Evolutionary conservation across 2,329 filamentous ascomycete genomes (phyloP).

Genomic region (Colletotrichum liaoningense): DNA sequence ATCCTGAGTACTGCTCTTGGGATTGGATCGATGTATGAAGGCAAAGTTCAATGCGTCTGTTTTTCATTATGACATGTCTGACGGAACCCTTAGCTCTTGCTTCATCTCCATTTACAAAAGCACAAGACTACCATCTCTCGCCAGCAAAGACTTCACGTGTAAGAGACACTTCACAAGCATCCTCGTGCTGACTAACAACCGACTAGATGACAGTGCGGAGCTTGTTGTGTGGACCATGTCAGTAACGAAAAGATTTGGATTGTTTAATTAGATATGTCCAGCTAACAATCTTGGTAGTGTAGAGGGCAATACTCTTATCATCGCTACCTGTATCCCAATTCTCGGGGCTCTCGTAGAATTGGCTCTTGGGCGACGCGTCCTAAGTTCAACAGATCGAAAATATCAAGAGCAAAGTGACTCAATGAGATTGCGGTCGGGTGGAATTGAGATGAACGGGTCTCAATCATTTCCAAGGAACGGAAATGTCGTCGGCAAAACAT

Average conservation of each 20-base stretch:
- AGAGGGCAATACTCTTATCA: conserved; percentile 16
- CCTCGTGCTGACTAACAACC: not conserved
- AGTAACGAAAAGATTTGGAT: not conserved
- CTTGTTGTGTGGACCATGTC: conserved; percentile 21
- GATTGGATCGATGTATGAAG: conserved; percentile 4
- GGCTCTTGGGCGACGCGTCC: not conserved
- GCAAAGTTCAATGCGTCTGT: not conserved
- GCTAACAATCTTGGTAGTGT: not conserved
- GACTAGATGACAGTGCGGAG: conserved; percentile 12
- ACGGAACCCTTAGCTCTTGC: not conserved
- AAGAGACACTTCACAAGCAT: not conserved
- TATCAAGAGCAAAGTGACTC: conserved; percentile 13
- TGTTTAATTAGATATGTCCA: not conserved
- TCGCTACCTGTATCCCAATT: conserved; percentile 2
- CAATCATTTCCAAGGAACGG: not conserved
- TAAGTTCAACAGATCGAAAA: conserved; percentile 2
- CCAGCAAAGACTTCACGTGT: conserved; percentile 16
- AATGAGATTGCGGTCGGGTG: not conserved
- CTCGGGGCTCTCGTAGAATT: conserved; percentile 3
- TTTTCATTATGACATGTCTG: not conserved
- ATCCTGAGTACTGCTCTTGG: conserved; percentile 41
- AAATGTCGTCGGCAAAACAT: not conserved
- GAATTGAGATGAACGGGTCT: not conserved
- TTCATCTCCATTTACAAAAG: conserved; percentile 19
- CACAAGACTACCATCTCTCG: conserved; percentile 6